phyloP scores from a whole-genome alignment of 495 filamentous ascomycete species.

The Aspergillus haitiensis region DNA sequence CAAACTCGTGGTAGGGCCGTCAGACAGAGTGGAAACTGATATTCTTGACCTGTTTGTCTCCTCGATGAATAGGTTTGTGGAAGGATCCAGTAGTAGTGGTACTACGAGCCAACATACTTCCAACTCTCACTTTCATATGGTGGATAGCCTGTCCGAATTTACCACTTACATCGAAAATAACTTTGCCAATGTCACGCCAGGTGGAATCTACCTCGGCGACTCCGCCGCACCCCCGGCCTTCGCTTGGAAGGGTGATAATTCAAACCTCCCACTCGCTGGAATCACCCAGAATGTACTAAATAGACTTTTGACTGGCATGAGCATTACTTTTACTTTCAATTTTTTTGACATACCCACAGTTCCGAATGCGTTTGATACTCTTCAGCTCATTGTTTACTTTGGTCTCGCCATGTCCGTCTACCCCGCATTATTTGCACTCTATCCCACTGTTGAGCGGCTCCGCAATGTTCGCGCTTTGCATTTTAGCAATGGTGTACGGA shows the following conservation, averaged over 20 bases:
- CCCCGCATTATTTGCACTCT: slow-evolving; percentile 83
- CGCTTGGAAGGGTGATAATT: slow-evolving; percentile 56
- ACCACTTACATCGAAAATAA: slow-evolving; percentile 59
- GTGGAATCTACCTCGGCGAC: slow-evolving; percentile 72
- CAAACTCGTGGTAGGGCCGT: slow-evolving; percentile 63
- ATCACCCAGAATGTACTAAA: slow-evolving; percentile 73
- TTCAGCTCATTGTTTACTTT: slow-evolving; percentile 79
- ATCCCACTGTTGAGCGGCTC: slow-evolving; percentile 77
- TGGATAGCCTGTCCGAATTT: slow-evolving; percentile 66
- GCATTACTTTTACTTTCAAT: slow-evolving; percentile 65
- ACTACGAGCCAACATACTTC: not conserved
- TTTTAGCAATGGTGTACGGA: slow-evolving; percentile 80
- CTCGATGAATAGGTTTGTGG: slow-evolving; percentile 13
- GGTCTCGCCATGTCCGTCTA: slow-evolving; percentile 72
- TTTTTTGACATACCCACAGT: slow-evolving; percentile 69
- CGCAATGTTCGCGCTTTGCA: slow-evolving; percentile 77
- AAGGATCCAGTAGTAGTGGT: not conserved
- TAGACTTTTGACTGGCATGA: slow-evolving; percentile 61
- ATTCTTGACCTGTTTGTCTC: slow-evolving; percentile 43
- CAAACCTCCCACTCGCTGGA: slow-evolving; percentile 53
- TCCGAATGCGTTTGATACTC: slow-evolving; percentile 62
- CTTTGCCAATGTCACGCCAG: slow-evolving; percentile 68
- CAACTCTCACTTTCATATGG: slow-evolving; percentile 48
- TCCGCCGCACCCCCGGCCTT: slow-evolving; percentile 53
- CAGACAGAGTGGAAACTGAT: slow-evolving; percentile 43